Base-by-base conservation (phyloP, 495 filamentous ascomycete genomes). In the Filosporella fistucella region DNA sequence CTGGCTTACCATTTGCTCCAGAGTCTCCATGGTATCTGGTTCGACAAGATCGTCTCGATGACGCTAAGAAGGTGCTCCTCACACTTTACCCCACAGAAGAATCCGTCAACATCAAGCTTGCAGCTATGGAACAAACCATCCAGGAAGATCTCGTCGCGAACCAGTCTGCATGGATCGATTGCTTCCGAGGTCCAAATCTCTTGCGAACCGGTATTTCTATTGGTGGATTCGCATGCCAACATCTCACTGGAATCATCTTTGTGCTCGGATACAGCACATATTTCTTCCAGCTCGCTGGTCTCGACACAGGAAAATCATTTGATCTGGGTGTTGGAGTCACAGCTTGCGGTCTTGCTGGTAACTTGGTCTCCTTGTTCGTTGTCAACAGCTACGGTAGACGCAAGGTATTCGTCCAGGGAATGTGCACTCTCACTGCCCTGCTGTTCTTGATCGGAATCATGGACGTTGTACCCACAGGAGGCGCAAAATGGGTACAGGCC, bases 221-320 rank as follows among this genome's bases (percentile, higher is more conserved):
- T 23, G 69, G 68, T 7, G 72, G 74, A 0, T 78, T 69, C 32
- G 60, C 63, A 18, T 67, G 64, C 21, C 77, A 84, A 42, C 69
- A 68, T 25, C 37, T 71, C 11, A 64, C 65, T 17, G 74, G 74
- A 1, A 70, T 72, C 33, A 72, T 70, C 30, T 59, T 80, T 16
- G 48, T 56, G n/a, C 71, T 75, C 22, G 74, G 75, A 24, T 82
- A 77, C 45, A 72, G 73, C 0, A 83, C 78, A 1, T 81, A 80
- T 37, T 83, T 86, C 66, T 85, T 84, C 61, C 64, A 74, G 39
- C 71, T 77, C 28, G 80, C 80, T 1, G 81, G 81, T 1, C 57
- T 84, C 18, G 55, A 67, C 0, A 67, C 68, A 0, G 50, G 66
- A 9, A 51, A 66, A 2, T 69, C 74, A 7, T 78, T 78, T 42